A percentile compares a stretch with the other conserved stretches of the same genome.
These are phyloP conservation scores for Aspergillus phoenicis DNA, from an alignment of 2,329 filamentous ascomycete genomes.

Conservation along the genomic window DNA sequence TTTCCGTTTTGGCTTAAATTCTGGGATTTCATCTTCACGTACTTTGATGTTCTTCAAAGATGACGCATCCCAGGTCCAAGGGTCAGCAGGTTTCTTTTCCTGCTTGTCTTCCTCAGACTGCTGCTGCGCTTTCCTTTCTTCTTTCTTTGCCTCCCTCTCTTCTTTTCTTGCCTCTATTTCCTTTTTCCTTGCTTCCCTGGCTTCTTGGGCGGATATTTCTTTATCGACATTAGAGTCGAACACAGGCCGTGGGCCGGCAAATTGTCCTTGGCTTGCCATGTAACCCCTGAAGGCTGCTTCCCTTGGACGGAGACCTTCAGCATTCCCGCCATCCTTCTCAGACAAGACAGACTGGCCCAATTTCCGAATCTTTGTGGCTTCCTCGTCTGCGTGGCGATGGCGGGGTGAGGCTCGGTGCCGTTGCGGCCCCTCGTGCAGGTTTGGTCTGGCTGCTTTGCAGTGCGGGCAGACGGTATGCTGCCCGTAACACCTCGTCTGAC, in stretches of 20 bases:
- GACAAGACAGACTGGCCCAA: conserved; percentile 23
- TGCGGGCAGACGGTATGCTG: conserved; percentile 28
- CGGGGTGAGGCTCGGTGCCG: not conserved
- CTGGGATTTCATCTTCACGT: conserved; percentile 14
- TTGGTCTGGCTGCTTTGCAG: conserved; percentile 32
- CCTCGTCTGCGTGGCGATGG: not conserved
- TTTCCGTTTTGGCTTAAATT: conserved; percentile 27
- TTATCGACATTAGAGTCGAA: not conserved
- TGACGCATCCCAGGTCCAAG: conserved; percentile 37
- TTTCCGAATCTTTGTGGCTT: conserved; percentile 26
- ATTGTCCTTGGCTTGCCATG: conserved; percentile 4
- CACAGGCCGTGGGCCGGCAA: conserved; percentile 7
- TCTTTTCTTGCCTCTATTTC: not conserved
- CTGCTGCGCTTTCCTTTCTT: conserved; percentile 2
- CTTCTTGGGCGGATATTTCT: not conserved
- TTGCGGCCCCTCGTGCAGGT: not conserved
- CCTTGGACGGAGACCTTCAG: not conserved
- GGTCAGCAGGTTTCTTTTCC: conserved; percentile 17
- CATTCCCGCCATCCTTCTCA: conserved; percentile 16
- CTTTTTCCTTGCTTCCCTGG: not conserved
- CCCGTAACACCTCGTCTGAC: conserved; percentile 24
- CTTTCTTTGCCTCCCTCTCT: not conserved
- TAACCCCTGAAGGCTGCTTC: conserved; percentile 12
- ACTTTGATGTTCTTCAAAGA: conserved; percentile 28
- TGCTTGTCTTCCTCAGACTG: conserved; percentile 10